These are phyloP conservation scores for Pyrenophora teres DNA, from an alignment of 2,329 filamentous ascomycete species.

Conservation along the genomic window DNA sequence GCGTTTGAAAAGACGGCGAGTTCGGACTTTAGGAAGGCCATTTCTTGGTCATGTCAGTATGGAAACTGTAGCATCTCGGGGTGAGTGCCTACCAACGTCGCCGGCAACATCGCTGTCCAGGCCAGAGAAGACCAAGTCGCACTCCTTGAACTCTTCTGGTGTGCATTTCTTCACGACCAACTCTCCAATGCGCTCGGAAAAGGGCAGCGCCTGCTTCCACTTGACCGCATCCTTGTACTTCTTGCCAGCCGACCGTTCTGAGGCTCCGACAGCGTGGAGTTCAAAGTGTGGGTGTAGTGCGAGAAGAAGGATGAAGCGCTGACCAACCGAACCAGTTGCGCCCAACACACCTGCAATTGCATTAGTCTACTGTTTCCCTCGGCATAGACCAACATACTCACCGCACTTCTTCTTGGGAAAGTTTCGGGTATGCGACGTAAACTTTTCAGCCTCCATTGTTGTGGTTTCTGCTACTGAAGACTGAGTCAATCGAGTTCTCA, in stretches of 20 bases:
- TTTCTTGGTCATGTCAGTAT: conserved; percentile 58
- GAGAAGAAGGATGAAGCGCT: conserved; percentile 92
- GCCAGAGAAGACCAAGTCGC: conserved; percentile 91
- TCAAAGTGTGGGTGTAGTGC: conserved; percentile 84
- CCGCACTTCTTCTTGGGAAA: conserved; percentile 61
- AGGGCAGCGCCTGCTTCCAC: conserved; percentile 90
- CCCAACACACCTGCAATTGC: conserved; percentile 68
- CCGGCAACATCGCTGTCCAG: conserved; percentile 91
- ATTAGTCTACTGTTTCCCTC: conserved; percentile 15
- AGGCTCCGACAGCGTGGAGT: conserved; percentile 88
- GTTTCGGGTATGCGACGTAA: conserved; percentile 45
- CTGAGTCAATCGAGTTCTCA: conserved; percentile 30
- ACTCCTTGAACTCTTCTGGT: conserved; percentile 81
- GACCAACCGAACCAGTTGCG: conserved; percentile 91
- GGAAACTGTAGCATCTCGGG: not conserved
- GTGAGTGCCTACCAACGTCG: conserved; percentile 72
- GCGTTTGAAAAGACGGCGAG: conserved; percentile 96
- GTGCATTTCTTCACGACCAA: conserved; percentile 85
- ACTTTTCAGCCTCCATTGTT: conserved; percentile 52
- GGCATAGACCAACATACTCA: conserved; percentile 50
- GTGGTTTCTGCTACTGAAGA: conserved; percentile 19
- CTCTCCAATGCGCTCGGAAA: conserved; percentile 75
- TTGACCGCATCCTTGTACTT: conserved; percentile 90
- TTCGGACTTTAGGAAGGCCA: conserved; percentile 86
- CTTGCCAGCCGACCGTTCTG: conserved; percentile 86